Evolutionary conservation across 2,329 filamentous ascomycete species (phyloP).

Genomic region (Cercospora sp.): DNA sequence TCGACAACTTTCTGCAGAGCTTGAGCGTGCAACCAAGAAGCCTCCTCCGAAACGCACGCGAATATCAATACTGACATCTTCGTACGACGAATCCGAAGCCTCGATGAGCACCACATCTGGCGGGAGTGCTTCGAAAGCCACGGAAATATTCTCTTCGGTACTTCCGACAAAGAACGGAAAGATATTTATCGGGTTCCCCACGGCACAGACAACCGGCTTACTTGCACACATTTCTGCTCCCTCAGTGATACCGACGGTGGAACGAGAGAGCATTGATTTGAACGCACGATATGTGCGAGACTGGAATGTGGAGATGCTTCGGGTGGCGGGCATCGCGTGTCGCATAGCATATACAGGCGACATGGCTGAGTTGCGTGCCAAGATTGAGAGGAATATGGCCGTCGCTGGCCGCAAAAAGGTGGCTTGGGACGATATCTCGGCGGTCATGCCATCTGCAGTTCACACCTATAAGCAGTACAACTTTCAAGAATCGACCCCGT

Average conservation of each 20-base stretch:
- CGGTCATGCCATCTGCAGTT: conserved; percentile 73
- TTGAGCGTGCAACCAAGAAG: conserved; percentile 96
- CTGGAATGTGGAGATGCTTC: conserved; percentile 93
- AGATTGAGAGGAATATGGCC: conserved; percentile 44
- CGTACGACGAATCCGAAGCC: conserved; percentile 76
- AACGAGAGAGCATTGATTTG: conserved; percentile 93
- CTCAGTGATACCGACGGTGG: conserved; percentile 94
- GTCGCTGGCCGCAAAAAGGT: conserved; percentile 47
- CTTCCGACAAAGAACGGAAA: conserved; percentile 84
- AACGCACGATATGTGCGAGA: conserved; percentile 92
- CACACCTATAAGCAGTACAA: conserved; percentile 86
- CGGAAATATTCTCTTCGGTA: conserved; percentile 86
- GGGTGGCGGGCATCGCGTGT: conserved; percentile 85
- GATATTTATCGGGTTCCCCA: conserved; percentile 97
- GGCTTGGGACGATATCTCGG: conserved; percentile 62
- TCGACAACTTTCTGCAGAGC: conserved; percentile 72
- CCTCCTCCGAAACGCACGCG: conserved; percentile 85
- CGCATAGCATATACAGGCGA: conserved; percentile 85
- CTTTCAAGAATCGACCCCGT: conserved; percentile 87
- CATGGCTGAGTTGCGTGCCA: conserved; percentile 71
- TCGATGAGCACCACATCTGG: conserved; percentile 58
- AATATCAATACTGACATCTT: conserved; percentile 85
- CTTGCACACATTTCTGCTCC: conserved; percentile 93
- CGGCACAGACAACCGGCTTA: conserved; percentile 91
- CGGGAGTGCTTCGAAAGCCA: conserved; percentile 55